phyloP scores from a whole-genome alignment of 768 basidiomycete genomes.

The Crassisporium funariophilum region DNA sequence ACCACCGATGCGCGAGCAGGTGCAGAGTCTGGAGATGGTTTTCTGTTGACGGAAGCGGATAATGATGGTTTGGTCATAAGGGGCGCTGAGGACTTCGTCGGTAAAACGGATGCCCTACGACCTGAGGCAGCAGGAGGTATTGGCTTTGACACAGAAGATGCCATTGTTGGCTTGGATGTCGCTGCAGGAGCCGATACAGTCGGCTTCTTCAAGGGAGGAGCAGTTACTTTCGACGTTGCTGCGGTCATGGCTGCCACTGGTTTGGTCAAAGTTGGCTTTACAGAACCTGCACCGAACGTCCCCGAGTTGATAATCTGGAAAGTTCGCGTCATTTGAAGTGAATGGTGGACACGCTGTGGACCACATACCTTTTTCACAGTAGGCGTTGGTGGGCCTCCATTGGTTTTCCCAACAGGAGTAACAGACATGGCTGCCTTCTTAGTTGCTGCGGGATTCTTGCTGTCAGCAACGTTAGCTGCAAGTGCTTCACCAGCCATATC shows the following conservation, averaged over 20 bases:
- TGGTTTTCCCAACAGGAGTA: constrained; percentile 47
- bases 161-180: constrained; percentile 41
- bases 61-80: constrained; percentile 37
- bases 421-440: constrained; percentile 39
- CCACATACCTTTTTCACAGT: constrained; percentile 66
- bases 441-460: constrained; percentile 26
- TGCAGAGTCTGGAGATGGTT: constrained; percentile 35
- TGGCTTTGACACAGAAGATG: constrained; percentile 28
- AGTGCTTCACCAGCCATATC: constrained; percentile 19
- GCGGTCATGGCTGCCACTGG: constrained; percentile 32
- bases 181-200: constrained; percentile 37
- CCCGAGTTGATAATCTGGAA: constrained; percentile 65
- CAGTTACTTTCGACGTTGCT: constrained; percentile 9
- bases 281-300: constrained; percentile 61
- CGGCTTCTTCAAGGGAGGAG: constrained; percentile 17
- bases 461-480: constrained; percentile 20
- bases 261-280: constrained; percentile 46
- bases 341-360: constrained; percentile 7
- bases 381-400: constrained; percentile 51
- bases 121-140: constrained; percentile 36
- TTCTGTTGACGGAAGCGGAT: constrained; percentile 42
- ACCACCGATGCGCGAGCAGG: constrained; percentile 49
- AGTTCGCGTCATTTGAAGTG: constrained; percentile 7
- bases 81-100: constrained; percentile 40
- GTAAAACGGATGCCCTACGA: constrained; percentile 49